Evolutionary conservation across 2,329 filamentous ascomycete genomes (phyloP).

Genomic region (Blastomyces gilchristii): DNA sequence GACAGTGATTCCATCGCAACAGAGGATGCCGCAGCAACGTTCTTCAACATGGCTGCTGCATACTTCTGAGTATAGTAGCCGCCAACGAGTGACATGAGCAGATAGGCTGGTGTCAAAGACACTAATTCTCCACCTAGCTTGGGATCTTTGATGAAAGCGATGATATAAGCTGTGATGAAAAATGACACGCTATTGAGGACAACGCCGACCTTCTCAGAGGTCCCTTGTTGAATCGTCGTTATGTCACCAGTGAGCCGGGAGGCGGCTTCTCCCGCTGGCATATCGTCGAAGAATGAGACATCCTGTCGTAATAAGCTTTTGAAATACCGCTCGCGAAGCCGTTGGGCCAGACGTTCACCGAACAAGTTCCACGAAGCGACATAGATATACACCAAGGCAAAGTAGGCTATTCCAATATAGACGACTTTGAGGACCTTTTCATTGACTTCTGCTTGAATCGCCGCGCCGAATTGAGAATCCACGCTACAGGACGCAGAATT

Average conservation of each 20-base stretch:
- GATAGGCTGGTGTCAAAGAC: conserved; percentile 37
- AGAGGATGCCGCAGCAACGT: conserved; percentile 46
- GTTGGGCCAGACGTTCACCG: conserved; percentile 48
- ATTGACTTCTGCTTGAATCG: conserved; percentile 39
- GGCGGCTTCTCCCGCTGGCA: conserved; percentile 39
- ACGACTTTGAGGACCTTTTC: conserved; percentile 45
- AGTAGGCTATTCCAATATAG: conserved; percentile 49
- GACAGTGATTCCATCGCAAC: conserved; percentile 50
- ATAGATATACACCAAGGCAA: conserved; percentile 50
- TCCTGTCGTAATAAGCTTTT: conserved; percentile 47
- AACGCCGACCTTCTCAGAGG: conserved; percentile 42
- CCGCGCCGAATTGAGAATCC: conserved; percentile 4
- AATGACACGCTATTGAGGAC: conserved; percentile 37
- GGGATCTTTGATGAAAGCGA: conserved; percentile 41
- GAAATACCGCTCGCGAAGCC: conserved; percentile 49
- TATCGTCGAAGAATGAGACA: conserved; percentile 38
- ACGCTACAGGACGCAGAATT: conserved; percentile 20
- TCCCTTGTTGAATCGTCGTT: conserved; percentile 38
- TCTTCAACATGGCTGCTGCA: conserved; percentile 37
- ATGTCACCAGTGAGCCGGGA: conserved; percentile 40
- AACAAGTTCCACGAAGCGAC: conserved; percentile 50
- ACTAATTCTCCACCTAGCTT: conserved; percentile 38
- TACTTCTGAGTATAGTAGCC: conserved; percentile 38
- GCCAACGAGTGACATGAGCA: conserved; percentile 38
- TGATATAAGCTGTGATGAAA: conserved; percentile 40